These are phyloP conservation scores for Epithemia pelagica DNA, from an alignment of 108 stramenopile species.

Conservation along the genomic window DNA sequence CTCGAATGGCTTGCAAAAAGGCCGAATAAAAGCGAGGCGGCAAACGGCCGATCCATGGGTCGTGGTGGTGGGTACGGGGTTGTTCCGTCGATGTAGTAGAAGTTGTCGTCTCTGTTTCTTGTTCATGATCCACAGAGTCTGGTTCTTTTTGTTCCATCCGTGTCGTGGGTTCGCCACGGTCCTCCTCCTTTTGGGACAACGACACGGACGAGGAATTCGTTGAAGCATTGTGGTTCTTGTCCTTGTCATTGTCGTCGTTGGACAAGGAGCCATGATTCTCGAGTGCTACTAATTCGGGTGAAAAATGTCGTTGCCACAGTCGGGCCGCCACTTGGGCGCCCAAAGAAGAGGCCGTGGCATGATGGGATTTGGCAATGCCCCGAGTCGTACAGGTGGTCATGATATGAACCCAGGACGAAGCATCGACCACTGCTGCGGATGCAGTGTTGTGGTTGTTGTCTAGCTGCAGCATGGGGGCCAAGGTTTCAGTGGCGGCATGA, in stretches of 20 bases:
- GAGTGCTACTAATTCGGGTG: no score
- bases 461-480: not conserved
- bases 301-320: not conserved
- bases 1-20: constrained; percentile 2
- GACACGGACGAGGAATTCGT: no score
- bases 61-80: no score
- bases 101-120: not conserved
- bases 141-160: not conserved
- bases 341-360: not conserved
- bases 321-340: not conserved
- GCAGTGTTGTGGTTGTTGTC: no score
- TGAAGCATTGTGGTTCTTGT: no score
- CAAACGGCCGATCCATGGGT: no score
- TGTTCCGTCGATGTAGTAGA: not conserved
- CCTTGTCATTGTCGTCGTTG: no score
- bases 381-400: not conserved
- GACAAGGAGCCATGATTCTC: no score
- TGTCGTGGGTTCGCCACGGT: not conserved
- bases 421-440: not conserved
- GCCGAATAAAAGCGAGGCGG: constrained; percentile 10
- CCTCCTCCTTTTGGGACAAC: not conserved
- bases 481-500: not conserved
- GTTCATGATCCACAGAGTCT: not conserved
- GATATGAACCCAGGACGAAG: not conserved
- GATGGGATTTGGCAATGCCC: not conserved